phyloP scores from a whole-genome alignment of 1,284 basidiomycete genomes.

The Polyporus tsugae region DNA sequence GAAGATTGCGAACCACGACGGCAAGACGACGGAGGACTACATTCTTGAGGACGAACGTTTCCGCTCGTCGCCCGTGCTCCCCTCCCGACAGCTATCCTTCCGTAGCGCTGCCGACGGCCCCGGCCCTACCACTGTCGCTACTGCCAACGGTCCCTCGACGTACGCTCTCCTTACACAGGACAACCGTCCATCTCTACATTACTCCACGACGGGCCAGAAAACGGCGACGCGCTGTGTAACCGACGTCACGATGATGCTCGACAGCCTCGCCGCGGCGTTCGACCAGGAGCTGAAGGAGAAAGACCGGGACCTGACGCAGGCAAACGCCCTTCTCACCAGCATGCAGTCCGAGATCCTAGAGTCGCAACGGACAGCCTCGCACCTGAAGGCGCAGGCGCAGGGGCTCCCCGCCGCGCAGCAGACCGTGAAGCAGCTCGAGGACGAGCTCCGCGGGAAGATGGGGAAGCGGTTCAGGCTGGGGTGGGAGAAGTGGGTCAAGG shows the following conservation, averaged over 20 bases:
- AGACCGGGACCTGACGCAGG: conserved; percentile 92
- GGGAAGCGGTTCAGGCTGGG: conserved; percentile 84
- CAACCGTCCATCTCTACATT: conserved; percentile 80
- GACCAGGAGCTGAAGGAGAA: conserved; percentile 93
- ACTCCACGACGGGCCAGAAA: conserved; percentile 88
- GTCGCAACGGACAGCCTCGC: conserved; percentile 78
- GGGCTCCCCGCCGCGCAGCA: conserved; percentile 72
- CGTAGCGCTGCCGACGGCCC: conserved; percentile 70
- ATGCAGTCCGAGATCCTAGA: conserved; percentile 95
- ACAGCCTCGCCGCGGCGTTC: conserved; percentile 91
- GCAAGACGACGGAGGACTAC: conserved; percentile 98
- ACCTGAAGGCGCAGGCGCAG: conserved; percentile 76
- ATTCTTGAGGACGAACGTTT: conserved; percentile 99
- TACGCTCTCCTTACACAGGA: conserved; percentile 28
- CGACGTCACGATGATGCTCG: conserved; percentile 89
- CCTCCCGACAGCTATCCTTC: conserved; percentile 67
- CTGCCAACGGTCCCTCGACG: conserved; percentile 44
- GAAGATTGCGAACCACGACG: conserved; percentile 94
- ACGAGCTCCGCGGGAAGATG: conserved; percentile 78
- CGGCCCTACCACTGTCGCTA: conserved; percentile 37
- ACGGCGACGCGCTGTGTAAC: conserved; percentile 87
- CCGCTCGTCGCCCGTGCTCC: conserved; percentile 85
- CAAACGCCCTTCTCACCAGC: conserved; percentile 85
- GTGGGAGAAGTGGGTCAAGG: conserved; percentile 92
- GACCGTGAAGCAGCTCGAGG: conserved; percentile 70